Percentiles rank a stretch among this genome's conserved stretches.
Evolutionary conservation across 495 filamentous ascomycete species (phyloP).

Genomic region (Lasiosphaeris hirsuta): DNA sequence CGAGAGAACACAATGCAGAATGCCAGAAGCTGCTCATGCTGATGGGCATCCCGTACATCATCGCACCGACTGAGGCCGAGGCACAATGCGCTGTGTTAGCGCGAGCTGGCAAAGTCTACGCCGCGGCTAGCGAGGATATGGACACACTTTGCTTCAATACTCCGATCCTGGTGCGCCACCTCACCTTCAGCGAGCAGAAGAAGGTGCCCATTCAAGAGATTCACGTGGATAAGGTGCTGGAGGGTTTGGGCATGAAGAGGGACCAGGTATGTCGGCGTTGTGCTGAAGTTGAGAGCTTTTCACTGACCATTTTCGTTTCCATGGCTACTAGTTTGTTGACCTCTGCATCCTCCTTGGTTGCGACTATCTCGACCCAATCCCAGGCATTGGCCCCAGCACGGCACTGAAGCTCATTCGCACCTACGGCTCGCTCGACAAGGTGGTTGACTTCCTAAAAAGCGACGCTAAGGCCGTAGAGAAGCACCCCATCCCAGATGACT

Average conservation of each 20-base stretch:
- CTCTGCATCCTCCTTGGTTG: constrained; percentile 97
- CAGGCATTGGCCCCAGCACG: constrained; percentile 85
- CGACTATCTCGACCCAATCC: constrained; percentile 95
- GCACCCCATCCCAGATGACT: constrained; percentile 82
- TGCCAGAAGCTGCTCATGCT: constrained; percentile 85
- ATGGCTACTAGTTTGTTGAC: constrained; percentile 73
- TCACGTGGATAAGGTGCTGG: constrained; percentile 74
- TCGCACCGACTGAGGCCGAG: constrained; percentile 95
- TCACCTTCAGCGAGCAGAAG: constrained; percentile 94
- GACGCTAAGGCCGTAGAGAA: constrained; percentile 62
- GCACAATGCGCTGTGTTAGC: constrained; percentile 93
- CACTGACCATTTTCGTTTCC: not conserved
- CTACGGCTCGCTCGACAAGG: constrained; percentile 78
- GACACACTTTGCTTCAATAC: constrained; percentile 95
- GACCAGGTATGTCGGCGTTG: constrained; percentile 55
- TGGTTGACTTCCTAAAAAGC: constrained; percentile 73
- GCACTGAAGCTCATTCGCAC: constrained; percentile 92
- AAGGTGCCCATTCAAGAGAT: constrained; percentile 99
- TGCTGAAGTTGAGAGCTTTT: not conserved
- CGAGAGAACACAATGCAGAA: constrained; percentile 90
- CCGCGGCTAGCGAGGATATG: constrained; percentile 97
- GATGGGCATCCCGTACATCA: constrained; percentile 94
- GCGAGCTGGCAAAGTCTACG: constrained; percentile 90
- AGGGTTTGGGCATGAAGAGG: constrained; percentile 81
- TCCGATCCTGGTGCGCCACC: constrained; percentile 84